phyloP scores from a whole-genome alignment of 1,139 yeast species.

The Zhuliangozyma blackwelliae region DNA sequence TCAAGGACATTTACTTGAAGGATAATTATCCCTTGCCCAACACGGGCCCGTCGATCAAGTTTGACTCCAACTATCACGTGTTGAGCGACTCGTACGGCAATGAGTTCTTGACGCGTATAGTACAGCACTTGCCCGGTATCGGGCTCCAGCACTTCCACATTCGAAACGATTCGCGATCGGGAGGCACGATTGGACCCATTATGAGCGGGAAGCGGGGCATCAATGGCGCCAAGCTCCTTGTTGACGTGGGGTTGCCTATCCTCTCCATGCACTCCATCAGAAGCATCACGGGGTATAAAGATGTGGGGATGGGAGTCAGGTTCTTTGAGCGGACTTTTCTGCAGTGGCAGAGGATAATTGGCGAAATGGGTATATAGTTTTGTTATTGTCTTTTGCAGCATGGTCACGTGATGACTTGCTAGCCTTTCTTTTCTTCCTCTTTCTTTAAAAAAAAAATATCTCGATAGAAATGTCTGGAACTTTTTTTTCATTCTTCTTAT shows the following conservation, averaged over 20 bases:
- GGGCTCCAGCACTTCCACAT: constrained; percentile 65
- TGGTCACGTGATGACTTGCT: constrained; percentile 1
- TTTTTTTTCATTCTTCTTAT: neutral
- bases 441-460: neutral
- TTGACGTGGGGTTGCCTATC: constrained; percentile 76
- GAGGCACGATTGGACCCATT: constrained; percentile 79
- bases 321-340: constrained; percentile 62
- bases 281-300: constrained; percentile 69
- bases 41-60: constrained; percentile 64
- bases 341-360: constrained; percentile 43
- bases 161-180: constrained; percentile 68
- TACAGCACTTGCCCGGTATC: constrained; percentile 53
- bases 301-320: constrained; percentile 61
- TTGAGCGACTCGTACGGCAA: constrained; percentile 74
- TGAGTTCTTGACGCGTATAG: constrained; percentile 63
- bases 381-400: neutral
- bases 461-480: neutral
- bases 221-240: constrained; percentile 69
- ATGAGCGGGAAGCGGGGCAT: constrained; percentile 34
- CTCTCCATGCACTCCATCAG: constrained; percentile 79
- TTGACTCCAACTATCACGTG: constrained; percentile 77
- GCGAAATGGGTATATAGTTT: constrained; percentile 8
- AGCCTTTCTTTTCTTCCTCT: neutral
- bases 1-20: constrained; percentile 58
- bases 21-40: constrained; percentile 76